A percentile compares a stretch with the other conserved stretches of the same genome.
Conservation (phyloP, 805 yeast species). For the Metschnikowia kofuensis region DNA sequence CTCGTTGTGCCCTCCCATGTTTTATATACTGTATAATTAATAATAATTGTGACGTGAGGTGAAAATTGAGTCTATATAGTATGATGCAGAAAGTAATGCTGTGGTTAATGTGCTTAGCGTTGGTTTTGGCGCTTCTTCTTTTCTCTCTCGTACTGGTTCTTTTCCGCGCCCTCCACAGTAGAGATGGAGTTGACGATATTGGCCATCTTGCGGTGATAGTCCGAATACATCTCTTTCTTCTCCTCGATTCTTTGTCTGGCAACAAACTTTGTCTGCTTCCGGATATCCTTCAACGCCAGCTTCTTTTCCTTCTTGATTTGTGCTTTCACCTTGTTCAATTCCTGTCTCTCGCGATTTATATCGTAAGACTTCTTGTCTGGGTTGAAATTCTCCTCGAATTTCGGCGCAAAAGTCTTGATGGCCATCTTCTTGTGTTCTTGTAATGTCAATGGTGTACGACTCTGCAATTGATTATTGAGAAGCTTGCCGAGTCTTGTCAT, state of each 20-base stretch:
- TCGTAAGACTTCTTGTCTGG: conserved; percentile 94
- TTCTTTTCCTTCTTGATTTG: conserved; percentile 91
- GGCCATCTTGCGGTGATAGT: conserved; percentile 88
- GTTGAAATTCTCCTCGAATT: conserved; percentile 92
- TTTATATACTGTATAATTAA: conserved; percentile 7
- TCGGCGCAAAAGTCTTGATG: conserved; percentile 81
- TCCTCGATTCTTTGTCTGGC: conserved; percentile 81
- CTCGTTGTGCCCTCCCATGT: background rate
- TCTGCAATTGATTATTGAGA: conserved; percentile 22
- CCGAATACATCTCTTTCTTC: conserved; percentile 70
- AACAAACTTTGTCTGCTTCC: conserved; percentile 83
- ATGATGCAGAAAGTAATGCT: background rate
- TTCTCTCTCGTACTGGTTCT: conserved; percentile 88
- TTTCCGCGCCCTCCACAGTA: conserved; percentile 93
- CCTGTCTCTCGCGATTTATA: conserved; percentile 75
- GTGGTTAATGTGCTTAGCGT: conserved; percentile 6
- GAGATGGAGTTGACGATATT: conserved; percentile 80
- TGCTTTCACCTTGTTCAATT: conserved; percentile 74
- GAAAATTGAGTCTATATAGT: no score
- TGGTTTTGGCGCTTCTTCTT: conserved; percentile 57
- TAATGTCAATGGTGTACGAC: conserved; percentile 61
- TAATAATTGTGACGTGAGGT: background rate
- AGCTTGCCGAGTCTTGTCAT: conserved; percentile 49
- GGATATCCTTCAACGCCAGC: conserved; percentile 80
- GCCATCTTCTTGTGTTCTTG: conserved; percentile 85